A percentile compares a stretch with the other conserved stretches of the same genome.
These are phyloP conservation scores for Fistulinella cinereoalba DNA, from an alignment of 1,284 basidiomycete species.

Conservation along the genomic window DNA sequence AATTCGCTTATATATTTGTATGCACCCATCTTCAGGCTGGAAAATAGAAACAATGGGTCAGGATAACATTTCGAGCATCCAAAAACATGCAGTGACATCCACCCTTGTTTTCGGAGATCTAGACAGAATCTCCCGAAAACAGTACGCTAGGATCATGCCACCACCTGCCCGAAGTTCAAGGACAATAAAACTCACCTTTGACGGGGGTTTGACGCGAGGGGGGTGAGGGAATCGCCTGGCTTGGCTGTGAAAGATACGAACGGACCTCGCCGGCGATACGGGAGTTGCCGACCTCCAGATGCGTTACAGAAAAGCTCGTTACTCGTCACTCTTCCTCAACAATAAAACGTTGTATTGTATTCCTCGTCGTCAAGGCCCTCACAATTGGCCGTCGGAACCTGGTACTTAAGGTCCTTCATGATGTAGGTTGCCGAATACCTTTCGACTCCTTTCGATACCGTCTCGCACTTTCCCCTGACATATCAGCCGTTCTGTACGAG, in stretches of 20 bases:
- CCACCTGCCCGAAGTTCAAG: neutral
- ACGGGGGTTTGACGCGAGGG: conserved; percentile 16
- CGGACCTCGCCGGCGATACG: conserved; percentile 24
- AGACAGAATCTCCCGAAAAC: conserved; percentile 8
- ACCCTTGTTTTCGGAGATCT: conserved; percentile 18
- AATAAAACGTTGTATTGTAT: conserved; percentile 24
- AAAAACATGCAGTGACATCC: conserved; percentile 21
- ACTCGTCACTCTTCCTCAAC: conserved; percentile 4
- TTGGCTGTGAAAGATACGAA: neutral
- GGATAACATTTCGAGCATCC: conserved; percentile 19
- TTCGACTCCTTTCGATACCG: neutral
- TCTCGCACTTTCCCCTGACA: neutral
- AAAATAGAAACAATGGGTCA: conserved; percentile 17
- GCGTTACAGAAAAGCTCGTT: neutral
- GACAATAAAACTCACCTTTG: conserved; percentile 30
- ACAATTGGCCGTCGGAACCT: neutral
- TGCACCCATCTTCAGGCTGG: conserved; percentile 67
- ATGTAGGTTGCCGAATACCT: conserved; percentile 1
- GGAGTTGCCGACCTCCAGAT: conserved; percentile 23
- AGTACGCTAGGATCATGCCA: conserved; percentile 1
- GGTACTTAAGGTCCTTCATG: conserved; percentile 16
- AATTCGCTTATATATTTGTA: conserved; percentile 99
- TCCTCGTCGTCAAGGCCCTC: conserved; percentile 23
- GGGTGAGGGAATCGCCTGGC: neutral
- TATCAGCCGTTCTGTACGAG: neutral